Conservation (phyloP, 176 grass and related monocot genomes). For the Musa acuminata region DNA sequence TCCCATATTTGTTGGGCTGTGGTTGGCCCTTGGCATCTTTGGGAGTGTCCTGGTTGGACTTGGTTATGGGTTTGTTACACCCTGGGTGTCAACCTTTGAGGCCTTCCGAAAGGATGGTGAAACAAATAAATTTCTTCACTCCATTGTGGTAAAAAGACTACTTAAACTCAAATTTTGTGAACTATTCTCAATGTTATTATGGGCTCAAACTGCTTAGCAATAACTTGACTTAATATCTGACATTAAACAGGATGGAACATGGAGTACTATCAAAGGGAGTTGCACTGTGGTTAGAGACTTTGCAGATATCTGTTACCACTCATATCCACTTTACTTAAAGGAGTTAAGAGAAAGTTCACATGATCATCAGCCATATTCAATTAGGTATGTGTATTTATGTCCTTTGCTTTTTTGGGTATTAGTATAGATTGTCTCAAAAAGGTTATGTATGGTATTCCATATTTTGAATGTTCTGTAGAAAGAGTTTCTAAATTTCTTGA, state of each 20-base stretch:
- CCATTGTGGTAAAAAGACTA: constrained; percentile 45
- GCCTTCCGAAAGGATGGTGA: constrained; percentile 78
- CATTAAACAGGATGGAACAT: constrained; percentile 70
- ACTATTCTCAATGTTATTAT: background rate
- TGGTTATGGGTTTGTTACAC: constrained; percentile 84
- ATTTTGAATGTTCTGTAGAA: background rate
- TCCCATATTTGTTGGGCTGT: constrained; percentile 58
- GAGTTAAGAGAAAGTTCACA: constrained; percentile 53
- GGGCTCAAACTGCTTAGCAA: background rate
- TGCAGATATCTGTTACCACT: constrained; percentile 68
- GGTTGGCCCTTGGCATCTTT: constrained; percentile 67
- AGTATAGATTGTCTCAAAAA: background rate
- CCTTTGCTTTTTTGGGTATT: background rate
- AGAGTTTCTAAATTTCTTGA: background rate
- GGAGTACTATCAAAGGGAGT: constrained; percentile 88
- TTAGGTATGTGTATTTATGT: constrained; percentile 39
- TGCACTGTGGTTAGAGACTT: constrained; percentile 93
- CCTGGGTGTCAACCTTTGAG: constrained; percentile 94
- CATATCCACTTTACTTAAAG: constrained; percentile 60
- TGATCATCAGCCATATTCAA: constrained; percentile 46
- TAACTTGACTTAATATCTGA: constrained; percentile 3
- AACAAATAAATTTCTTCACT: constrained; percentile 60
- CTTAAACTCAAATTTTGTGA: background rate
- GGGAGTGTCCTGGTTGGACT: constrained; percentile 66
- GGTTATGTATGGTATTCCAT: background rate